Conservation (phyloP, 495 filamentous ascomycete species). For the Penicillium soppii region DNA sequence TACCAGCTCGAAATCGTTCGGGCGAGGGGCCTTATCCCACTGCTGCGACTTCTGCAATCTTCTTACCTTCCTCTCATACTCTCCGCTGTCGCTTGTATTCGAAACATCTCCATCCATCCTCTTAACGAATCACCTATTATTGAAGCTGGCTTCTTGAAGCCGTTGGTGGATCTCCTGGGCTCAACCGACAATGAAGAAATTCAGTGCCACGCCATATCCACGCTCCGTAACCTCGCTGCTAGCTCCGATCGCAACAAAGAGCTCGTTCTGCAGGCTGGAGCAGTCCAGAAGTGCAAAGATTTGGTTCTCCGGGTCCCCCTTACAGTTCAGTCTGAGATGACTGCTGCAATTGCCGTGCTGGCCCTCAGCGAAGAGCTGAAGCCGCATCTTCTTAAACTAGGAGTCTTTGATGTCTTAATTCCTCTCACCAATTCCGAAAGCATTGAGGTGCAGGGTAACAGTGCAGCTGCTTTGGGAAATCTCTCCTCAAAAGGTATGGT, state of each 20-base stretch:
- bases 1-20: slow-evolving; percentile 97
- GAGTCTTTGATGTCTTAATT: slow-evolving; percentile 95
- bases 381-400: slow-evolving; percentile 82
- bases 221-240: slow-evolving; percentile 89
- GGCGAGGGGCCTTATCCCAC: slow-evolving; percentile 75
- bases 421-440: slow-evolving; percentile 92
- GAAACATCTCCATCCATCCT: slow-evolving; percentile 99
- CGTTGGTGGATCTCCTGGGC: slow-evolving; percentile 88
- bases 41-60: slow-evolving; percentile 87
- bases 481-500: slow-evolving; percentile 88
- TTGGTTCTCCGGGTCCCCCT: slow-evolving; percentile 90
- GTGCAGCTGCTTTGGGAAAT: slow-evolving; percentile 92
- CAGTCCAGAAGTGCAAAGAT: slow-evolving; percentile 97
- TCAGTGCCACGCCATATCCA: slow-evolving; percentile 97
- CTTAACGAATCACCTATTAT: slow-evolving; percentile 99
- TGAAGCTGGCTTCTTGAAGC: slow-evolving; percentile 92
- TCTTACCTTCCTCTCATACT: slow-evolving; percentile 94
- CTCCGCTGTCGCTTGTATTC: slow-evolving; percentile 95
- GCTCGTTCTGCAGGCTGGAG: slow-evolving; percentile 90
- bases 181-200: slow-evolving; percentile 98
- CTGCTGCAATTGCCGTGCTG: slow-evolving; percentile 95
- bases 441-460: slow-evolving; percentile 98
- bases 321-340: slow-evolving; percentile 98
- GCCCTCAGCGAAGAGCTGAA: slow-evolving; percentile 96
- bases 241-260: slow-evolving; percentile 97